Base-by-base conservation (phyloP, 768 basidiomycete species). In the Xerocomellus chrysenteron region DNA sequence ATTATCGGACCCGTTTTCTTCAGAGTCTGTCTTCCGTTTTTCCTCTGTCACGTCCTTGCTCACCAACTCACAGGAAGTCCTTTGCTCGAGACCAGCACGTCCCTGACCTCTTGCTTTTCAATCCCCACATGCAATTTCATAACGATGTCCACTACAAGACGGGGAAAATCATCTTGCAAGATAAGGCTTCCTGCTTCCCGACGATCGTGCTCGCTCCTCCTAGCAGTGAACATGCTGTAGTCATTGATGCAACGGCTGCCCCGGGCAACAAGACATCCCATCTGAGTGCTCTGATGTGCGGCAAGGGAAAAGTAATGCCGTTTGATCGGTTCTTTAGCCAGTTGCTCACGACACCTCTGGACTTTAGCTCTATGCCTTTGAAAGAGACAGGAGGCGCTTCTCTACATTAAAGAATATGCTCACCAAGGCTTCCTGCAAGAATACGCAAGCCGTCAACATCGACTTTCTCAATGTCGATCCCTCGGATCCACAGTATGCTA, bases 251-350 rank as follows among this genome's bases (percentile, higher is more conserved):
- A 13, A 98, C 94, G 12, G 90, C 94, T 40, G 97, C 97, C 1
- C 97, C 97, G 0, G 97, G 97, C 1, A 99, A 99, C 75, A 99
- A 99, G 75, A 98, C 97, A 2, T 90, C 94, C 9, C 93, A 96
- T 72, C 73, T 98, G 24, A 90, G 91, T 62, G 92, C 94, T 24
- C 75, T 98, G 43, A 92, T 98, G 90, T 68, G 76, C 17, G 88
- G 87, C 61, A 81, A 82, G 68, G 92, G 94, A 65, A 90, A 86
- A 74, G 95, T 93, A 52, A 52, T 10, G 1, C 14, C 1, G 8
- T 24, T n/a, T 30, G 7, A 21, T 35, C 49, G 36, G 7, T 24
- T 42, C 46, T 35, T 17, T 1, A 7, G 28, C 8, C 9, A 28
- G 24, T 24, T 30, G 24, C 51, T 59, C 44, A 60, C 39, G n/a